Evolutionary conservation across 2,329 filamentous ascomycete species (phyloP).

Genomic region (Ceratocystiopsis brevicomis): DNA sequence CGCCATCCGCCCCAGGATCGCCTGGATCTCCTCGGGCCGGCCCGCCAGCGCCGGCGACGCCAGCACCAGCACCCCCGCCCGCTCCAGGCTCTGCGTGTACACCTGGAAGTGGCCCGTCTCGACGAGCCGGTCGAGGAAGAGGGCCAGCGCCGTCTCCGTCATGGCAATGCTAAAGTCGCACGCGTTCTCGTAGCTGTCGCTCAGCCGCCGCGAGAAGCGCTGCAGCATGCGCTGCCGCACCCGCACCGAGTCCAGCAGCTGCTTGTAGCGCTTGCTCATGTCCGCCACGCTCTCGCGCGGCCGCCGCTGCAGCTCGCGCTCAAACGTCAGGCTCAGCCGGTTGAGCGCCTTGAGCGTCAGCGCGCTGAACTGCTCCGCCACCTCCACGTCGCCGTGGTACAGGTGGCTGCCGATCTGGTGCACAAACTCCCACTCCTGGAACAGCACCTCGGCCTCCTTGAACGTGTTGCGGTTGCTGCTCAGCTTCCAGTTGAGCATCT

Average conservation of each 20-base stretch:
- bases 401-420: slow-evolving; percentile 83
- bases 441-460: slow-evolving; percentile 92
- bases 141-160: slow-evolving; percentile 43
- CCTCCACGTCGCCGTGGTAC: slow-evolving; percentile 87
- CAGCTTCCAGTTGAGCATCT: slow-evolving; percentile 94
- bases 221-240: slow-evolving; percentile 93
- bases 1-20: slow-evolving; percentile 55
- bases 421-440: slow-evolving; percentile 95
- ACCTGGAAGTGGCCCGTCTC: slow-evolving; percentile 77
- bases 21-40: slow-evolving; percentile 63
- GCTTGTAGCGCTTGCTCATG: slow-evolving; percentile 95
- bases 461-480: slow-evolving; percentile 97
- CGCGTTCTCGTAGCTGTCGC: slow-evolving; percentile 87
- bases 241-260: slow-evolving; percentile 84
- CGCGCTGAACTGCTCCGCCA: slow-evolving; percentile 91
- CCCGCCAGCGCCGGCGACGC: slow-evolving; percentile 63
- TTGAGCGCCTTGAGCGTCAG: slow-evolving; percentile 84
- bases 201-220: slow-evolving; percentile 78
- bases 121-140: slow-evolving; percentile 64
- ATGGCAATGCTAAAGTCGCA: slow-evolving; percentile 80
- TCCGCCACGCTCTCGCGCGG: slow-evolving; percentile 68
- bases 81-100: slow-evolving; percentile 44
- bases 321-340: slow-evolving; percentile 76
- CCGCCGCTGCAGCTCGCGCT: slow-evolving; percentile 69
- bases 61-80: slow-evolving; percentile 63